phyloP scores from a whole-genome alignment of 202 grass and related monocot species.

The Alloteropsis angusta region DNA sequence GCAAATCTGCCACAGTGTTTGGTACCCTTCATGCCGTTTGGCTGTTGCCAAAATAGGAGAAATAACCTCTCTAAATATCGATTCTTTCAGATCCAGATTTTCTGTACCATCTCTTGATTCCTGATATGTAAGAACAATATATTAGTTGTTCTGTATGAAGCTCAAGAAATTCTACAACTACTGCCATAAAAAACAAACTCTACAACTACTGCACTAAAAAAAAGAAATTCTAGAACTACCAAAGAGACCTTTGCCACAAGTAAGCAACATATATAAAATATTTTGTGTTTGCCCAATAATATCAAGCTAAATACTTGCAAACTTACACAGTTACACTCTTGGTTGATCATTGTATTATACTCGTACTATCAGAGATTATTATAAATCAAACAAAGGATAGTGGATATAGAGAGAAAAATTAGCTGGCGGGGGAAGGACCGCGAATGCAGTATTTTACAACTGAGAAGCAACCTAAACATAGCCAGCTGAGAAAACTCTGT shows the following conservation, averaged over 20 bases:
- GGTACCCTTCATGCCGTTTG: slow-evolving; percentile 82
- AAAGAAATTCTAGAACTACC: not conserved
- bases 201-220: not conserved
- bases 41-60: slow-evolving; percentile 80
- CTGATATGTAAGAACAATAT: slow-evolving; percentile 31
- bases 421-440: too few relatives aligned
- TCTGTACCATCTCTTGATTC: slow-evolving; percentile 52
- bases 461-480: too few relatives aligned
- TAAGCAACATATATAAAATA: not conserved
- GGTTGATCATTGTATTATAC: slow-evolving; percentile 4
- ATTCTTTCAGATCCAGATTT: slow-evolving; percentile 66
- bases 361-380: not conserved
- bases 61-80: slow-evolving; percentile 78
- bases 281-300: not conserved
- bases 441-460: too few relatives aligned
- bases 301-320: not conserved
- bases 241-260: not conserved
- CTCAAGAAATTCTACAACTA: slow-evolving; percentile 5
- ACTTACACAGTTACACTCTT: slow-evolving; percentile 12
- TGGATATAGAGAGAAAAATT: not conserved
- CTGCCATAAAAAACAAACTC: not conserved
- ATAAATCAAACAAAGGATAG: not conserved
- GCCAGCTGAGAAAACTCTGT: too few relatives aligned
- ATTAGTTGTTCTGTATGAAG: slow-evolving; percentile 22
- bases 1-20: slow-evolving; percentile 95